Evolutionary conservation across 495 filamentous ascomycete genomes (phyloP), one percentile per base, ranked within the genome.

Genomic region (Mytilinidion resinicola): DNA sequence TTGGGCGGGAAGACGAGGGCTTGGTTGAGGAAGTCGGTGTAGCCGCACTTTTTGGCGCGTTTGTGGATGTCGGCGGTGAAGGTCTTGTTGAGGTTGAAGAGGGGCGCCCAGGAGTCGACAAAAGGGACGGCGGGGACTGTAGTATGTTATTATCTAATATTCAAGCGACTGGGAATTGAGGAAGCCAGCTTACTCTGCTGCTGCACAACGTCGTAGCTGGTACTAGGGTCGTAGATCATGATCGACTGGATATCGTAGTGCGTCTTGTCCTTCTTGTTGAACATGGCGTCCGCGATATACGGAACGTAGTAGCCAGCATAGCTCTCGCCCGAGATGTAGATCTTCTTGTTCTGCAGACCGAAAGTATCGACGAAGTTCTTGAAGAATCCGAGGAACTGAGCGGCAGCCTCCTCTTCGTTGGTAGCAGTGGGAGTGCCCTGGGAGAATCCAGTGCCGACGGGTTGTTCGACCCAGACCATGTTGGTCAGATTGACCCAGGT

Each of bases 231-330:
- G 68, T 89, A 84, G 56, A 91, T 81, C 70, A 85, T 72, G 48
- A 88, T 78, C 0, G 81, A 82, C 17, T 80, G 72, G 10, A 90
- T 67, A 63, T 90, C 76, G 66, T 81, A 89, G 63, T 89, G 84
- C 3, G 61, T 74, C 5, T 69, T 82, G 65, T 93, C 79, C 12
- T 90, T 82, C 42, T 72, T 73, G 57, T 88, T 78, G 61, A 92
- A 71, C 78, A 93, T 87, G 10, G 84, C 86, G 62, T 81, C 78
- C 1, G 87, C 83, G 52, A 93, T 85, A 64, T 92, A 95, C 1
- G 89, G 87, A 47, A 90, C 82, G 63, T 91, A 95, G 54, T 78
- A 76, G 3, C 89, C 89, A 11, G 86, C 88, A 67, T 88, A 86
- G 53, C 75, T 79, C 64, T 86, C 83, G 9, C 84, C 83, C 2